Evolutionary conservation across 257 asterid species (phyloP), one percentile per base, ranked within the genome.

Genomic region (Buddleja alternifolia): DNA sequence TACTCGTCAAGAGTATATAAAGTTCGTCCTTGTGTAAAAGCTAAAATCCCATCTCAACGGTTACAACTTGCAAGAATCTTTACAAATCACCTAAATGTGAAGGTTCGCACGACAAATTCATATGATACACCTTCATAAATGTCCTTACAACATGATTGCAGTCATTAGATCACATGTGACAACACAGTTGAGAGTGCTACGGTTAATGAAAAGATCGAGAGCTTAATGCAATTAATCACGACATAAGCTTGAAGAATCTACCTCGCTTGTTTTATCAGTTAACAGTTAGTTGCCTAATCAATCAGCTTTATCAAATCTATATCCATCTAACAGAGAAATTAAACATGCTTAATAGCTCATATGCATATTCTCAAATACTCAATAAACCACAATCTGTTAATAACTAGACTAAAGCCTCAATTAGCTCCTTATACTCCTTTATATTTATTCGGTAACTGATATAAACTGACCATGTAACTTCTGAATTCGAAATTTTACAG

Each of bases 401-500:
- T 0, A 29, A 46, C 72, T 21, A 48, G 17, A 57, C 10, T 4
- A 21, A 12, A 25, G 4, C 40, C 20, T 0, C 32, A 14, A 70
- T 16, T 55, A 59, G 47, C 59, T 57, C 67, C 53, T 44, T 52
- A 56, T 60, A 60, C 53, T 40, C 48, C 56, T 65, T 14, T 67
- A 17, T 69, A 73, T 73, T 45, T 79, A 69, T 79, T 65, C 63
- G 63, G 68, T n/a, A 78, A 72, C 60, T 67, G 57, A 74, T 73
- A 60, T 72, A 78, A 69, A 70, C 59, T 12, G 70, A 75, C 73
- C 69, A 72, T 67, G 59, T 63, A 63, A 72, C 76, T 47, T 67
- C 41, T 5, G 65, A 75, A 20, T 55, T 70, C 53, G 77, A 75
- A 71, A 39, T 83, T 83, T 77, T 80, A 80, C 88, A 84, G 87